Base-by-base conservation (phyloP, 1,139 yeast genomes). In the Kazachstania sp. region DNA sequence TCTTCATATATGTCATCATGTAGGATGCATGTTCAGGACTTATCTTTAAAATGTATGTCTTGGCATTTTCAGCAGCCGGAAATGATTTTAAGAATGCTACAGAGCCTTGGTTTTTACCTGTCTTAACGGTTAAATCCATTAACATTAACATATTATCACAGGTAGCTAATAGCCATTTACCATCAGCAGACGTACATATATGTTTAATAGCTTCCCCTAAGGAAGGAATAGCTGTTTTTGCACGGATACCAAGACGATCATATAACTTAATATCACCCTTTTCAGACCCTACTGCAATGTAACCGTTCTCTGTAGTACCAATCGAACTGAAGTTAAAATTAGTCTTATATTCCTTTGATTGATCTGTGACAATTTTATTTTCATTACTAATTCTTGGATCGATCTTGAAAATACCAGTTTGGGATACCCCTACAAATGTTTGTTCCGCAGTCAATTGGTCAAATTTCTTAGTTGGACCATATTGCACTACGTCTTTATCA, bases 91-190 rank as follows among this genome's bases (percentile, higher is more conserved):
- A 65, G 66, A 83, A 87, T 1, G 94, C 95, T 26, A 78, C 67
- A 39, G 65, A 60, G 9, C 87, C 87, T 3, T 71, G 72, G 59
- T 83, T 73, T 58, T 71, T 75, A 28, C 86, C 92, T 5, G 71
- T 73, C 48, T 78, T 78, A 49, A 84, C 79, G 34, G 73, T 70
- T 9, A 79, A 71, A 63, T 86, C 94, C 52, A 86, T 72, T 44
- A 88, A 72, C 48, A 87, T 69, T 49, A 87, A 67, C 59, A 84
- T 85, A 1, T 79, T 75, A 56, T 73, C 71, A 68, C 92, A 85
- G 0, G 96, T 87, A 1, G 88, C 94, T 51, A 88, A 69, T 39
- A 87, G 59, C 86, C 90, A 87, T 58, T 78, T 72, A 48, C 96
- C 96, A 61, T 85, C 94, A 23, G 83, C 79, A 6, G 95, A 80